Percentiles rank a stretch among this genome's conserved stretches.
Conservation (phyloP, 2,329 filamentous ascomycete species). For the Beauveria asiatica region DNA sequence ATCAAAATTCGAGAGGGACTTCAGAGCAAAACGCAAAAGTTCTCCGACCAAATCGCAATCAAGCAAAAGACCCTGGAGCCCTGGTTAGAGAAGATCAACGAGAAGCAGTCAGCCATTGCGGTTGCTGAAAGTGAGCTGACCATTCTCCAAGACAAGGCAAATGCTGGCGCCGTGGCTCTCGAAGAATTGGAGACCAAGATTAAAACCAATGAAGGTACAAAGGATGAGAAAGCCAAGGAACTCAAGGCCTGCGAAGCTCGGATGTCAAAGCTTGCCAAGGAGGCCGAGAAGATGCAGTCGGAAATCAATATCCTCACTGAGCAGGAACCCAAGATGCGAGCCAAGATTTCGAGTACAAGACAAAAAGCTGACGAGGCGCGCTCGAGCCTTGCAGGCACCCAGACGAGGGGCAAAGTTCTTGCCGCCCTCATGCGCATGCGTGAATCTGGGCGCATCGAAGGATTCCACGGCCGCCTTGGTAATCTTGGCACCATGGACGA, state of each 20-base stretch:
- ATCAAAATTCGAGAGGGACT: slow-evolving; percentile 74
- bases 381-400: slow-evolving; percentile 79
- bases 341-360: slow-evolving; percentile 78
- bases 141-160: slow-evolving; percentile 83
- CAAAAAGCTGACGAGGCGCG: slow-evolving; percentile 96
- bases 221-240: slow-evolving; percentile 61
- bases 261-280: slow-evolving; percentile 63
- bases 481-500: slow-evolving; percentile 90
- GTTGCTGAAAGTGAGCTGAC: slow-evolving; percentile 91
- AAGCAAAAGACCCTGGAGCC: slow-evolving; percentile 95
- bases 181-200: slow-evolving; percentile 80
- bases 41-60: slow-evolving; percentile 82
- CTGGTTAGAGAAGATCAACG: slow-evolving; percentile 94
- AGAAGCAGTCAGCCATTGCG: slow-evolving; percentile 88
- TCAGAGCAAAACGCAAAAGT: slow-evolving; percentile 90
- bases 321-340: slow-evolving; percentile 73
- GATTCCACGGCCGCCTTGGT: slow-evolving; percentile 90
- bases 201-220: slow-evolving; percentile 59
- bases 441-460: slow-evolving; percentile 92
- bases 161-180: slow-evolving; percentile 74
- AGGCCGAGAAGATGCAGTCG: slow-evolving; percentile 60
- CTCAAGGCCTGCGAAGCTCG: slow-evolving; percentile 68
- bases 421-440: slow-evolving; percentile 88
- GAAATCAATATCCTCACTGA: slow-evolving; percentile 64
- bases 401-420: slow-evolving; percentile 88